A percentile compares a stretch with the other conserved stretches of the same genome.
Evolutionary conservation across 108 stramenopile genomes (phyloP).

Genomic region (Nitzschia sp.): DNA sequence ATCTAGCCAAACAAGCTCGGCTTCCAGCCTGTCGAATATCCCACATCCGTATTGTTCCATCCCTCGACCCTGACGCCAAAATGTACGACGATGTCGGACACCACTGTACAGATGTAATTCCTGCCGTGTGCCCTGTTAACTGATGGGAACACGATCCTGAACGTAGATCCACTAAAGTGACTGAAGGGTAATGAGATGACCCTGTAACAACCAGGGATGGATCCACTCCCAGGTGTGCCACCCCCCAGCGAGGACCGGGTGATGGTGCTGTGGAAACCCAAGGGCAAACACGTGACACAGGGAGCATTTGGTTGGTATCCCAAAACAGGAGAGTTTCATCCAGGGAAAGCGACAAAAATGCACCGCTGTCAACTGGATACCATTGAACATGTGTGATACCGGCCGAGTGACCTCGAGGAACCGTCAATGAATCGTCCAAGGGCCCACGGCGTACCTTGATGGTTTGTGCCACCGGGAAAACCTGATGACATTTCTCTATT

Average conservation of each 20-base stretch:
- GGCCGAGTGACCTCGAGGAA: slow-evolving; percentile 55
- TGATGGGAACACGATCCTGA: slow-evolving; percentile 69
- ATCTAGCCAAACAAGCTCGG: slow-evolving; percentile 55
- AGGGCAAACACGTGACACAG: slow-evolving; percentile 39
- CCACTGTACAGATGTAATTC: slow-evolving; percentile 65
- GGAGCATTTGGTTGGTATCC: slow-evolving; percentile 62
- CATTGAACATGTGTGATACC: slow-evolving; percentile 57
- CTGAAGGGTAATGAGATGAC: slow-evolving; percentile 13
- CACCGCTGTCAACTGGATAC: slow-evolving; percentile 76
- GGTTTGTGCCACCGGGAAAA: slow-evolving; percentile 55
- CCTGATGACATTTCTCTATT: slow-evolving; percentile 11
- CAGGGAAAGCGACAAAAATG: slow-evolving; percentile 62
- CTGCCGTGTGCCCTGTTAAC: slow-evolving; percentile 56
- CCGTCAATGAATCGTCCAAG: slow-evolving; percentile 5
- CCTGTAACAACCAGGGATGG: slow-evolving; percentile 27
- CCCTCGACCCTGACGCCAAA: slow-evolving; percentile 64
- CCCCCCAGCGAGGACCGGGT: slow-evolving; percentile 13
- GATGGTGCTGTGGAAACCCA: slow-evolving; percentile 18
- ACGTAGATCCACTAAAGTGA: slow-evolving; percentile 67
- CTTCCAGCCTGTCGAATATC: slow-evolving; percentile 75
- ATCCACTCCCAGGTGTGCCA: slow-evolving; percentile 25
- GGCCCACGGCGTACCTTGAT: slow-evolving; percentile 21
- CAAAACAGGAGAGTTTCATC: slow-evolving; percentile 66
- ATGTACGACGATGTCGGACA: slow-evolving; percentile 53
- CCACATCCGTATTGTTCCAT: slow-evolving; percentile 71